Evolutionary conservation across 2,329 filamentous ascomycete species (phyloP), one percentile per base, ranked within the genome.

Genomic region (Leptographium galeiforme): DNA sequence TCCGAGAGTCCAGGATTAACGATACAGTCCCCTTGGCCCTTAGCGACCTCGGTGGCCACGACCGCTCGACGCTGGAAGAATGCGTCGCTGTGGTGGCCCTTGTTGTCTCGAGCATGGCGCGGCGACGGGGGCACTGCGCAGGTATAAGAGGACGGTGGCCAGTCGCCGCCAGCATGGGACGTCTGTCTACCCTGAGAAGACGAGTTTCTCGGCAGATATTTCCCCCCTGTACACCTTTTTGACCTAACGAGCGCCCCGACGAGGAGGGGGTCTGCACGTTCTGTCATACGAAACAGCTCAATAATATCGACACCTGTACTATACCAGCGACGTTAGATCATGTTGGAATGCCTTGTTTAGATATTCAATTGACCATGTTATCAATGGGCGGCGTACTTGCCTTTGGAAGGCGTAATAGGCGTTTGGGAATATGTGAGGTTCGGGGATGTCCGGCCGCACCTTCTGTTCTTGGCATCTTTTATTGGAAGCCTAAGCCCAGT

Each of bases 11-110:
- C 11, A 1, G 8, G 44, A 40, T 36, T 55, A 33, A 55, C 50
- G 5, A 16, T 8, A 2, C 36, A 56, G 55, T 8, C 55, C 55
- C 13, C 55, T 56, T 14, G 55, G 55, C 34, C 55, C 55, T 16
- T 54, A 54, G 39, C n/a, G 13, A 5, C n/a, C 13, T 32, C 38
- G 6, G 6, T 34, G 36, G 25, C 32, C 25, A 16, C 13, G 18
- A 16, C 18, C 6, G 32, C 8, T 25, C 19, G 40, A 38, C 41
- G 47, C 47, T 53, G 52, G 36, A 52, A 52, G 1, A 32, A 46
- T 30, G 50, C 43, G 40, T 25, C 19, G 34, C 40, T 13, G 10
- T 41, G 36, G 48, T 25, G 25, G 16, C 33, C 36, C 6, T 18
- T 41, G 43, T 45, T 32, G 43, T 45, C 25, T 45, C 43, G 14